Evolutionary conservation across 129 eudicot genomes (phyloP), one percentile per base, ranked within the genome.

Genomic region (Pittosporum tobira): DNA sequence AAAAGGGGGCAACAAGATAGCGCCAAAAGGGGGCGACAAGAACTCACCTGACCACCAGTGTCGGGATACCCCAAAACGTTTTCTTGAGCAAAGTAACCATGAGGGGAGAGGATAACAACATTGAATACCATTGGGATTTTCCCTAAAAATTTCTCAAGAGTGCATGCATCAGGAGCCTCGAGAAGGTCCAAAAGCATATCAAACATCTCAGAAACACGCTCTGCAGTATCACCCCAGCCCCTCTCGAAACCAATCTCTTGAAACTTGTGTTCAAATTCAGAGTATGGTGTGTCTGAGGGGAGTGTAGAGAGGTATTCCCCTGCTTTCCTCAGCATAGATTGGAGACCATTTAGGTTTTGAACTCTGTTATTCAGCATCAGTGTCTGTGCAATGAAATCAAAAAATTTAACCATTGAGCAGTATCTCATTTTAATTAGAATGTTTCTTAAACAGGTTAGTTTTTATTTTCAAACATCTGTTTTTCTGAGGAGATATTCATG

Each of bases 1-100:
- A n/a, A n/a, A n/a, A n/a, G n/a, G n/a, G n/a, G n/a, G n/a, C n/a
- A n/a, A n/a, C n/a, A n/a, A n/a, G n/a, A n/a, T n/a, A n/a, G n/a
- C n/a, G n/a, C n/a, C n/a, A n/a, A n/a, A n/a, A n/a, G n/a, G n/a
- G n/a, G n/a, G n/a, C n/a, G n/a, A n/a, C n/a, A 47, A 46, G 0
- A 59, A 42, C 23, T 36, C 48, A 85, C 98, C 71, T 93, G 99
- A 65, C 99, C 99, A 73, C 99, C 99, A 3, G 99, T 93, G 56
- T 93, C 99, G 0, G 99, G 99, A 53, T 81, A 93, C 5, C 99
- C 99, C 71, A 93, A 73, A 14, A 93, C 99, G 60, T 93, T 87
- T 50, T 84, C 99, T 57, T 93, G 99, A 67, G 99, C 99, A 65
- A 93, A 93, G 80, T 93, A 93, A 6, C 99, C 99, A 45, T 93